Conservation (phyloP, 2,329 filamentous ascomycete species). For the Pseudogymnoascus sp. region DNA sequence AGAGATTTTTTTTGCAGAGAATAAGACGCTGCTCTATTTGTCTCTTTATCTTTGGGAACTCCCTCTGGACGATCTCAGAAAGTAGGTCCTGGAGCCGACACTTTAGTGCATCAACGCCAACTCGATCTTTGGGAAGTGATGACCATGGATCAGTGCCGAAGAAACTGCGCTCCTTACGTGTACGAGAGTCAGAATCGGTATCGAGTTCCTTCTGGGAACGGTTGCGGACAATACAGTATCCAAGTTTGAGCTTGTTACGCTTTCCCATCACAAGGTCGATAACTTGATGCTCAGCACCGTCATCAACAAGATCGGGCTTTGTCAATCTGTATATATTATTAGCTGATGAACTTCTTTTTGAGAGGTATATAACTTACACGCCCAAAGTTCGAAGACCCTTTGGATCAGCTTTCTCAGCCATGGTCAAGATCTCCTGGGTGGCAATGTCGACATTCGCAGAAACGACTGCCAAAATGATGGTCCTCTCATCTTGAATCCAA, state of each 20-base stretch:
- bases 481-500: slow-evolving; percentile 46
- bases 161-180: background rate
- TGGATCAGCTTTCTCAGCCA: slow-evolving; percentile 9
- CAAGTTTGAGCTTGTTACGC: slow-evolving; percentile 12
- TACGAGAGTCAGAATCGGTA: background rate
- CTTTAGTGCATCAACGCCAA: slow-evolving; percentile 15
- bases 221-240: slow-evolving; percentile 16
- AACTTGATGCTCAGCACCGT: slow-evolving; percentile 30
- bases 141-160: slow-evolving; percentile 13
- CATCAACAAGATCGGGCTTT: slow-evolving; percentile 46
- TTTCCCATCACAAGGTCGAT: slow-evolving; percentile 13
- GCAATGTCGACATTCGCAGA: slow-evolving; percentile 22
- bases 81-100: slow-evolving; percentile 12
- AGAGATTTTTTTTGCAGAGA: slow-evolving; percentile 9
- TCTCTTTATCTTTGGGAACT: slow-evolving; percentile 13
- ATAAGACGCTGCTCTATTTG: slow-evolving; percentile 12
- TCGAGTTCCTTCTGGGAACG: slow-evolving; percentile 17
- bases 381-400: slow-evolving; percentile 9
- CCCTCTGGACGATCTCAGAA: slow-evolving; percentile 11
- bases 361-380: slow-evolving; percentile 2
- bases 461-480: slow-evolving; percentile 16
- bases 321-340: slow-evolving; percentile 29
- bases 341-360: background rate
- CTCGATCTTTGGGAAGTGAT: slow-evolving; percentile 12
- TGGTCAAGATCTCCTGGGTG: slow-evolving; percentile 23